A percentile compares a stretch with the other conserved stretches of the same genome.
These are phyloP conservation scores for Fusarium xyrophilum DNA, from an alignment of 2,329 filamentous ascomycete genomes.

Conservation along the genomic window DNA sequence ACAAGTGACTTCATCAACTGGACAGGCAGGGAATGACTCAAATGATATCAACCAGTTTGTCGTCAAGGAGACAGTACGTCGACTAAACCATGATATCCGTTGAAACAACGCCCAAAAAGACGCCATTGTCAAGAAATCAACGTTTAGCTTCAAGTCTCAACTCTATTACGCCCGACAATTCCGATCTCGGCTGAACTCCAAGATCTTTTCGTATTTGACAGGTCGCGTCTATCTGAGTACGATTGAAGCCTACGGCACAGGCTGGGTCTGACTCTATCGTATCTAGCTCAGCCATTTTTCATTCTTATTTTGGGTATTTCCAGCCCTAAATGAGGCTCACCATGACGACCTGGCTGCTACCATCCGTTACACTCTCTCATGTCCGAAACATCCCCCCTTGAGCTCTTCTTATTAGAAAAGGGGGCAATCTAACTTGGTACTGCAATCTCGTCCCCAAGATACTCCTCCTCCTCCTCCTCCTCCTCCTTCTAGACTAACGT, in stretches of 20 bases:
- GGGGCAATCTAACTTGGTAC: slow-evolving; percentile 1
- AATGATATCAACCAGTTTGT: not conserved
- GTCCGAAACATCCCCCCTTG: not conserved
- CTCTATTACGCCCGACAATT: not conserved
- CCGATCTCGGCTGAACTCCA: slow-evolving; percentile 12
- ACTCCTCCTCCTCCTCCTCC: not conserved
- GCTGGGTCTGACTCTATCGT: not conserved
- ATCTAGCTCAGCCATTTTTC: not conserved
- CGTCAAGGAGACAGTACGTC: not conserved
- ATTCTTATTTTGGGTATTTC: slow-evolving; percentile 16
- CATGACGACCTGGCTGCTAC: slow-evolving; percentile 22
- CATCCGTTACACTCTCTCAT: slow-evolving; percentile 6
- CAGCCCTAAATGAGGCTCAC: slow-evolving; percentile 26
- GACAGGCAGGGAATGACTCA: too few species aligned
- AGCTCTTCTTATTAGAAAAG: not conserved
- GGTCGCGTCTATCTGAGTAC: not conserved
- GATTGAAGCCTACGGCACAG: not conserved
- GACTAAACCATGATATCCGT: not conserved
- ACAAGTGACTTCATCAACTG: not conserved
- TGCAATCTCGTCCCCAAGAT: not conserved
- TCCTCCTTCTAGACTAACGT: not conserved
- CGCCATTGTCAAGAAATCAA: slow-evolving; percentile 2
- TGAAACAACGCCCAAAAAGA: not conserved
- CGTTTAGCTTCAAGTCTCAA: slow-evolving; percentile 10
- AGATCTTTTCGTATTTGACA: not conserved